A percentile compares a stretch with the other conserved stretches of the same genome.
These are phyloP conservation scores for Neonectria sp. DNA, from an alignment of 2,329 filamentous ascomycete genomes.

Conservation along the genomic window DNA sequence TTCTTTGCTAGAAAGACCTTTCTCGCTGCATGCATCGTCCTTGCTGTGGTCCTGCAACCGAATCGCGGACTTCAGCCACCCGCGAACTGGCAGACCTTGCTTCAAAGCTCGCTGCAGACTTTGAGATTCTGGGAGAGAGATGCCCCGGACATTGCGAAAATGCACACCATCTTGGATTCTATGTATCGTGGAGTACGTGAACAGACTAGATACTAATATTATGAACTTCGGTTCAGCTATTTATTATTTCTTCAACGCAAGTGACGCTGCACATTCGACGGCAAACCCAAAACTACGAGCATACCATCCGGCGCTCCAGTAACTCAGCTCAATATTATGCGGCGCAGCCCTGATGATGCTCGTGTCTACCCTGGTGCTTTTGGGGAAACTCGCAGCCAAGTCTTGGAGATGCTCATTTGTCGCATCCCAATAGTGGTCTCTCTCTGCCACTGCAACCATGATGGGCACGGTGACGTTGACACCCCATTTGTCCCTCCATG, in stretches of 20 bases:
- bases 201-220: not conserved
- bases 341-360: conserved; percentile 37
- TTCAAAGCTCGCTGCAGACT: not conserved
- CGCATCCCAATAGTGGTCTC: conserved; percentile 37
- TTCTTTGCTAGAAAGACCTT: conserved; percentile 23
- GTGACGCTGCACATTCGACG: conserved; percentile 37
- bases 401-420: conserved; percentile 39
- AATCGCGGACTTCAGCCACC: conserved; percentile 16
- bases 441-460: conserved; percentile 35
- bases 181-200: not conserved
- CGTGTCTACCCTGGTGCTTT: conserved; percentile 35
- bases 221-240: not conserved
- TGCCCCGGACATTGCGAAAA: not conserved
- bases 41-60: conserved; percentile 16
- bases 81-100: conserved; percentile 2
- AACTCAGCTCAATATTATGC: conserved; percentile 41
- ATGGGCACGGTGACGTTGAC: conserved; percentile 30
- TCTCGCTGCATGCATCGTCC: conserved; percentile 20
- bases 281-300: conserved; percentile 42
- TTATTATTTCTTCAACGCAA: conserved; percentile 14
- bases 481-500: conserved; percentile 41
- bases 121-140: not conserved
- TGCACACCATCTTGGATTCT: not conserved
- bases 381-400: conserved; percentile 26
- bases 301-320: conserved; percentile 41